A percentile compares a stretch with the other conserved stretches of the same genome.
phyloP scores from a whole-genome alignment of 371 early-diverging fungal genomes.

The Lichtheimia hyalospora region DNA sequence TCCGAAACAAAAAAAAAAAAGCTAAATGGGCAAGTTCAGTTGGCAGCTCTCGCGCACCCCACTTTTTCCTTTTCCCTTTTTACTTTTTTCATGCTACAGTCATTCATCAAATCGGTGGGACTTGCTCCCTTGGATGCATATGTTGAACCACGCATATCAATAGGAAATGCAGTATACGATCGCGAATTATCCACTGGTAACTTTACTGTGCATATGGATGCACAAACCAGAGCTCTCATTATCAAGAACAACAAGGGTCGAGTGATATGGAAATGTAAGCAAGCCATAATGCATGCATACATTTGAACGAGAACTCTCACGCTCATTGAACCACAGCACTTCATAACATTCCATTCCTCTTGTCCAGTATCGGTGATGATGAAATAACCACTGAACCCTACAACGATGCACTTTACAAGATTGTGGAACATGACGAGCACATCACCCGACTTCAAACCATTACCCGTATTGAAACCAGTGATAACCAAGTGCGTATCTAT shows the following conservation, averaged over 20 bases:
- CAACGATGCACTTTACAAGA: constrained; percentile 24
- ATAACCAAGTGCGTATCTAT: constrained; percentile 14
- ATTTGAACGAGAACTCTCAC: not conserved
- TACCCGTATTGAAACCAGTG: constrained; percentile 20
- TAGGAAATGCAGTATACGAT: constrained; percentile 17
- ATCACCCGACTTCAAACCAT: constrained; percentile 42
- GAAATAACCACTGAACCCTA: constrained; percentile 21
- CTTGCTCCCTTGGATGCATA: constrained; percentile 21
- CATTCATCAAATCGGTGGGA: constrained; percentile 18
- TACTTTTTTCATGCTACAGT: constrained; percentile 3
- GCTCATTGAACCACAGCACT: constrained; percentile 20
- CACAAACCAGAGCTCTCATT: constrained; percentile 12
- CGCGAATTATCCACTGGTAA: constrained; percentile 16
- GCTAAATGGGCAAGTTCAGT: too few relatives aligned
- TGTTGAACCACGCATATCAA: constrained; percentile 23
- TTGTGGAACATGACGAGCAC: constrained; percentile 32
- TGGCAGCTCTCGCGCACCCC: too few relatives aligned
- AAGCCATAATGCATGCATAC: not conserved
- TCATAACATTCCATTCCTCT: constrained; percentile 40
- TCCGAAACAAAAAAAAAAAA: too few relatives aligned
- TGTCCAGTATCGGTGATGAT: constrained; percentile 31
- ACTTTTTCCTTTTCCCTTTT: too few relatives aligned
- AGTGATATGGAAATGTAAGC: constrained; percentile 22
- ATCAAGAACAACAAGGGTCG: constrained; percentile 16
- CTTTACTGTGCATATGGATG: constrained; percentile 18